Evolutionary conservation across 2,329 filamentous ascomycete genomes (phyloP).

Genomic region (Myriosclerotinia curreyana): DNA sequence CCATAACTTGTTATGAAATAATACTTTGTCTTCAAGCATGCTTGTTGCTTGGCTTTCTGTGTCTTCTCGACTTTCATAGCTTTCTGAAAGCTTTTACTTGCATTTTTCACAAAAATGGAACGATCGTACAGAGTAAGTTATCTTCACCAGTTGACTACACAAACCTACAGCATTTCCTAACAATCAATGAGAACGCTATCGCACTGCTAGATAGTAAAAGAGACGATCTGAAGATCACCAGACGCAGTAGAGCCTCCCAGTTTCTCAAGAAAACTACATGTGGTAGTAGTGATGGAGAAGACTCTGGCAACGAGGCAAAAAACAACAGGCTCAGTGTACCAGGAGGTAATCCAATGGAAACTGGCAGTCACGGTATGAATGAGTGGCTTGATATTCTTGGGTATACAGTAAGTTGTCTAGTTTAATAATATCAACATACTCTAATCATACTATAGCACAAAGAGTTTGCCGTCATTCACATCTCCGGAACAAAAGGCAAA

Average conservation of each 20-base stretch:
- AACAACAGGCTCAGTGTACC: not conserved
- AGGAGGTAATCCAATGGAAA: not conserved
- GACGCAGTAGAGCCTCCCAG: constrained; percentile 8
- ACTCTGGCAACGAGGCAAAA: not conserved
- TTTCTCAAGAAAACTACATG: constrained; percentile 10
- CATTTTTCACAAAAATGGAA: not conserved
- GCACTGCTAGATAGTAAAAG: constrained; percentile 8
- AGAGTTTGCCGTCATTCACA: constrained; percentile 51
- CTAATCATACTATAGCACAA: constrained; percentile 3
- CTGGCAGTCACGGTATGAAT: constrained; percentile 2
- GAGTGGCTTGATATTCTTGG: constrained; percentile 17
- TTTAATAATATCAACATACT: not conserved
- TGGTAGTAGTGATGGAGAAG: constrained; percentile 3
- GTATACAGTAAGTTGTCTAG: not conserved
- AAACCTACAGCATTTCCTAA: not conserved
- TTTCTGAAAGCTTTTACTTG: not conserved
- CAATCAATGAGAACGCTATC: not conserved
- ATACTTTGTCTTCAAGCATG: not conserved
- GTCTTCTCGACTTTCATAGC: not conserved
- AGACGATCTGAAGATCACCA: not conserved
- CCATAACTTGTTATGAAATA: not conserved
- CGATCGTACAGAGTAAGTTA: constrained; percentile 6
- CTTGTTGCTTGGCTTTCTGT: not conserved
- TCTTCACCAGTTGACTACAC: not conserved
- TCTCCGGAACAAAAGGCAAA: constrained; percentile 71